Conservation (phyloP, 352 stramenopile species). For the Hyaloperonospora arabidopsidis region DNA sequence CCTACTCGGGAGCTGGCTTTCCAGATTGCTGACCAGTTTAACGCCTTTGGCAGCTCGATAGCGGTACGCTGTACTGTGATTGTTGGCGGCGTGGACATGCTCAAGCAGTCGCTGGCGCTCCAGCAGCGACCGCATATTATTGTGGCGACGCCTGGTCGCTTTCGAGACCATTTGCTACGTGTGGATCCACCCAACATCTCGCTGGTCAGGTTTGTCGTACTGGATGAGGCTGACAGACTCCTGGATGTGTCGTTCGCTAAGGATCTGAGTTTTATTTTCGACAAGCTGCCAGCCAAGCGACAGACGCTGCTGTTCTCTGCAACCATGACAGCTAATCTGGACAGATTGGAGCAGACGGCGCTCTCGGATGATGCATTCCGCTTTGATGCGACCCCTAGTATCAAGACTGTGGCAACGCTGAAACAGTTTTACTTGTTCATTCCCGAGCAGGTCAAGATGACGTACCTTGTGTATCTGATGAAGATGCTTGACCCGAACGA, state of each 20-base stretch:
- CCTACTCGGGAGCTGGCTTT: slow-evolving; percentile 96
- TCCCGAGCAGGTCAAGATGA: slow-evolving; percentile 92
- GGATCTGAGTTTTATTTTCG: slow-evolving; percentile 85
- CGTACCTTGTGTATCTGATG: slow-evolving; percentile 90
- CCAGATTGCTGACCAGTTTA: slow-evolving; percentile 97
- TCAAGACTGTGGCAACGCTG: slow-evolving; percentile 89
- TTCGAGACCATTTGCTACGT: slow-evolving; percentile 89
- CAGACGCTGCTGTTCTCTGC: slow-evolving; percentile 97
- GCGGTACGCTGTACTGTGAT: slow-evolving; percentile 87
- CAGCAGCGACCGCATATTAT: slow-evolving; percentile 92
- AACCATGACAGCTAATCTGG: slow-evolving; percentile 93
- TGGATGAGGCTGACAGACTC: slow-evolving; percentile 97
- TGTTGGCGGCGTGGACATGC: slow-evolving; percentile 93
- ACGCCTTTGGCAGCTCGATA: slow-evolving; percentile 90
- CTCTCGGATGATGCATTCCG: slow-evolving; percentile 49
- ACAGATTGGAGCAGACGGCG: slow-evolving; percentile 69
- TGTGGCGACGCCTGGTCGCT: slow-evolving; percentile 93
- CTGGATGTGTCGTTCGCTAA: slow-evolving; percentile 81
- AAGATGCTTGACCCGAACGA: slow-evolving; percentile 50
- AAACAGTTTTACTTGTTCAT: slow-evolving; percentile 98
- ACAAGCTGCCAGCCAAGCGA: slow-evolving; percentile 67
- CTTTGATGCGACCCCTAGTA: slow-evolving; percentile 65
- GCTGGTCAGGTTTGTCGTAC: slow-evolving; percentile 91
- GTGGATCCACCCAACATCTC: slow-evolving; percentile 85
- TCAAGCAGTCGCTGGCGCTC: slow-evolving; percentile 88